phyloP scores from a whole-genome alignment of 140 eudicot species.

The Stevia rebaudiana region DNA sequence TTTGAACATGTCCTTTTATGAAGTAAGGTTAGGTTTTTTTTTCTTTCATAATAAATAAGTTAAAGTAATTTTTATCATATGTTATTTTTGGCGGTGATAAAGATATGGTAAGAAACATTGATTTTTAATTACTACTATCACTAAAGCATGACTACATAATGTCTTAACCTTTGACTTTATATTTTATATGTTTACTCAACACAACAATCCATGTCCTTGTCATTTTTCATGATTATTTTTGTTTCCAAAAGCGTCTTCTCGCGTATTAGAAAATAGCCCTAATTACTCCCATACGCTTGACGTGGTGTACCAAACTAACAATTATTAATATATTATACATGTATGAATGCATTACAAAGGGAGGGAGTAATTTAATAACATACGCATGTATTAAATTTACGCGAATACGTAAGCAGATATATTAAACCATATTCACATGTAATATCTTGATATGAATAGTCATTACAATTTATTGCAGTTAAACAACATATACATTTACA shows the following conservation, averaged over 20 bases:
- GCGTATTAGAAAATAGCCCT: background rate
- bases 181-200: background rate
- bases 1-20: background rate
- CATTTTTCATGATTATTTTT: background rate
- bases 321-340: background rate
- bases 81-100: no score
- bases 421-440: no score
- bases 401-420: no score
- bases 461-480: no score
- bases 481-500: no score
- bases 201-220: background rate
- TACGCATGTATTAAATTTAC: no score
- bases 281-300: background rate
- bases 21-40: background rate
- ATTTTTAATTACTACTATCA: background rate
- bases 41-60: background rate
- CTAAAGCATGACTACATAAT: background rate
- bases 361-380: no score
- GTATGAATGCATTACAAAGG: no score
- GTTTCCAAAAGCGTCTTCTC: background rate
- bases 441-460: no score
- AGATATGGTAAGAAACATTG: background rate
- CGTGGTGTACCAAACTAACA: background rate
- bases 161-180: background rate
- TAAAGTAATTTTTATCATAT: background rate